Conservation (phyloP, 2,329 filamentous ascomycete species). For the Calonectria leucothoes region DNA sequence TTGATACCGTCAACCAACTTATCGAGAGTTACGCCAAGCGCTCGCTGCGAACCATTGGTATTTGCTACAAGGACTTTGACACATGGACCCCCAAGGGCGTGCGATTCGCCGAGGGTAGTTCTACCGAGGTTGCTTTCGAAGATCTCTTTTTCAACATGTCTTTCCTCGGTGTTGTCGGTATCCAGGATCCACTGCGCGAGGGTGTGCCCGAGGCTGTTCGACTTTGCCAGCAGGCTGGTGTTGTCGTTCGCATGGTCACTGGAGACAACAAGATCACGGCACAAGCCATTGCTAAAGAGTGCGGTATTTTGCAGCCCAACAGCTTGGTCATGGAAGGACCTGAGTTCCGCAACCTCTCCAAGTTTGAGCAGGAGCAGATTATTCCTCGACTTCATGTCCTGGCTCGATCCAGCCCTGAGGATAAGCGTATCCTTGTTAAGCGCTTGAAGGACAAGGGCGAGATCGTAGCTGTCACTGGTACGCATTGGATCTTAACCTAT, state of each 20-base stretch:
- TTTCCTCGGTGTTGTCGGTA: constrained; percentile 79
- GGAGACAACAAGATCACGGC: constrained; percentile 86
- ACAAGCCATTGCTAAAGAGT: constrained; percentile 82
- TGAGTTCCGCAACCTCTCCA: constrained; percentile 78
- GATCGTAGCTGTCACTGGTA: constrained; percentile 80
- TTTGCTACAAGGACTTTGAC: constrained; percentile 86
- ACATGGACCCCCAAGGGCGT: constrained; percentile 81
- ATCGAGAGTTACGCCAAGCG: constrained; percentile 83
- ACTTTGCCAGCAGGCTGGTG: constrained; percentile 80
- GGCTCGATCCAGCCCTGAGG: constrained; percentile 80
- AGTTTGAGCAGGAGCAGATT: constrained; percentile 72
- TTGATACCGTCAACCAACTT: constrained; percentile 69
- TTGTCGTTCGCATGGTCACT: constrained; percentile 87
- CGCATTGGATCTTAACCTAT: neutral
- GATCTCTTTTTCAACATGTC: constrained; percentile 75
- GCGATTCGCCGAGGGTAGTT: constrained; percentile 64
- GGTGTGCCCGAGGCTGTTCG: constrained; percentile 80
- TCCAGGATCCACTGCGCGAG: constrained; percentile 82
- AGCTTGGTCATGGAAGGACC: constrained; percentile 83
- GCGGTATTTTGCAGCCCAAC: constrained; percentile 76
- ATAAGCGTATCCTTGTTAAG: constrained; percentile 80
- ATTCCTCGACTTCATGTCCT: constrained; percentile 78
- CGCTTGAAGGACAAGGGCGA: constrained; percentile 79
- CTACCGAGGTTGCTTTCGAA: constrained; percentile 73
- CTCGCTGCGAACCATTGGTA: constrained; percentile 85